Evolutionary conservation across 345 rosid species (phyloP), one percentile per base, ranked within the genome.

Genomic region (Schrenkiella parvula): DNA sequence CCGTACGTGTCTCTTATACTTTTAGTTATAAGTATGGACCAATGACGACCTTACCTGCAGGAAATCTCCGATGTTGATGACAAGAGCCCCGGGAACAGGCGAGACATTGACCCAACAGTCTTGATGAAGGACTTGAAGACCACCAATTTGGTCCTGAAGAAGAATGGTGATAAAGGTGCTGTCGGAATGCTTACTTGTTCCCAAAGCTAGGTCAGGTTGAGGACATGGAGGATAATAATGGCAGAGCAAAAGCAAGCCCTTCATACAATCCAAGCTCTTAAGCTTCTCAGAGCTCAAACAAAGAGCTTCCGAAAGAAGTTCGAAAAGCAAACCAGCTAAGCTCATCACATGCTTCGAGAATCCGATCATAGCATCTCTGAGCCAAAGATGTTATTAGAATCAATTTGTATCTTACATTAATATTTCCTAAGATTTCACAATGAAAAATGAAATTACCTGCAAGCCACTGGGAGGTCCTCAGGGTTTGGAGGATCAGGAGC

Each of bases 221-320:
- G 89, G 89, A 29, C 87, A 85, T 0, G 77, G 44, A 11, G 83
- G 85, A 66, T 78, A 80, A 28, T 85, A 83, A 41, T 85, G 84
- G 5, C 84, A 70, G 6, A 73, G 15, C 38, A 79, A 15, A 17
- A 17, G 57, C 38, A 76, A 17, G 38, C 61, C 70, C 56, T 84
- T 72, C 6, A 73, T 53, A 52, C 78, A 62, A 21, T 23, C 82
- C 67, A 64, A 39, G 13, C 51, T 74, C 55, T 80, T 77, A 15
- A 85, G 75, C 12, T 4, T 57, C 53, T 66, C 79, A 1, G 82
- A 57, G 2, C 46, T 72, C 4, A 82, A 59, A 6, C 87, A 82
- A 39, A 83, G 73, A 62, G 85, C 79, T 75, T 83, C 84, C 0
- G 85, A 78, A 10, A 84, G 53, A 50, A 85, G 68, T 54, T 78